phyloP scores from a whole-genome alignment of 2,329 filamentous ascomycete species.

The Aureobasidium sp. region DNA sequence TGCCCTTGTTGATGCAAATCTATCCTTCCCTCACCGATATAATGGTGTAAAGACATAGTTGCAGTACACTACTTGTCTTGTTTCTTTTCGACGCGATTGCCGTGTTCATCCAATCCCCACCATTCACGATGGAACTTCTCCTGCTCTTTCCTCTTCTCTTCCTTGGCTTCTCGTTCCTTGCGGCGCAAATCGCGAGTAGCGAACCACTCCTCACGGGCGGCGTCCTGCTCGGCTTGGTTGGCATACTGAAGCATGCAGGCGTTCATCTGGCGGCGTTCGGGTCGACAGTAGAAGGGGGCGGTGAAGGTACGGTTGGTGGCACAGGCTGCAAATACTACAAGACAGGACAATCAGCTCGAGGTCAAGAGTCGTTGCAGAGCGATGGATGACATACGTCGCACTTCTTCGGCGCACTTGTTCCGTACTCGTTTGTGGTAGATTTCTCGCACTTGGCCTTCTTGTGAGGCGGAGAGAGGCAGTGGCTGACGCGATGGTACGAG shows the following conservation, averaged over 20 bases:
- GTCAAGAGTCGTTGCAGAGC: background rate
- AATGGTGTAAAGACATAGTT: background rate
- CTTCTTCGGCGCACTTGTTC: slow-evolving; percentile 58
- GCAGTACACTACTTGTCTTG: background rate
- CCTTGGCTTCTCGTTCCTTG: slow-evolving; percentile 55
- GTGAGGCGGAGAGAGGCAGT: slow-evolving; percentile 70
- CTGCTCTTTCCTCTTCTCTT: slow-evolving; percentile 35
- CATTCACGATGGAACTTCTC: slow-evolving; percentile 45
- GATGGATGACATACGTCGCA: slow-evolving; percentile 34
- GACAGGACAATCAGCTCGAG: background rate
- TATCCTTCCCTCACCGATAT: background rate
- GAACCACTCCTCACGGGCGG: slow-evolving; percentile 91
- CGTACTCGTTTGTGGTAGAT: slow-evolving; percentile 76
- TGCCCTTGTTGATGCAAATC: slow-evolving; percentile 4
- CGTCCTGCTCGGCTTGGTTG: slow-evolving; percentile 77
- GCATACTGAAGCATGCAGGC: slow-evolving; percentile 84
- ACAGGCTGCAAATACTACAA: slow-evolving; percentile 80
- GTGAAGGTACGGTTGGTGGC: slow-evolving; percentile 79
- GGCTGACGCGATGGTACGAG: slow-evolving; percentile 54
- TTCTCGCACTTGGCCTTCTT: slow-evolving; percentile 75
- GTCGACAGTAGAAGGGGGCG: slow-evolving; percentile 78
- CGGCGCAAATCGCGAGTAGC: slow-evolving; percentile 64
- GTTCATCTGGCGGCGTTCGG: slow-evolving; percentile 81
- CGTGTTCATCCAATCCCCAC: slow-evolving; percentile 41
- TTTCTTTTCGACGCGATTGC: slow-evolving; percentile 26